Evolutionary conservation across 495 filamentous ascomycete genomes (phyloP).

Genomic region (Penicillium nucicola): DNA sequence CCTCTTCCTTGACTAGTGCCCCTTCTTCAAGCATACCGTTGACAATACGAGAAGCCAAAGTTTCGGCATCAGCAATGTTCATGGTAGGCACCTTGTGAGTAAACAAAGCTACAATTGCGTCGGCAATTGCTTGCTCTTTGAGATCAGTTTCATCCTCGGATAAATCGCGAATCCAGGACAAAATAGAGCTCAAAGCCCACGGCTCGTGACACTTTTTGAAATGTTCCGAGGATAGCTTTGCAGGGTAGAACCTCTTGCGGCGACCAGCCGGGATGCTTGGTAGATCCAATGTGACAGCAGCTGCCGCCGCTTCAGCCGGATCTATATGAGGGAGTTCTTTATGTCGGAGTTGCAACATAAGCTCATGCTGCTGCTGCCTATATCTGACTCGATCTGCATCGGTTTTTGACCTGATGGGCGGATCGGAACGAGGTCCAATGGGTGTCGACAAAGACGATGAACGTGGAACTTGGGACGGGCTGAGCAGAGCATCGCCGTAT

Average conservation of each 20-base stretch:
- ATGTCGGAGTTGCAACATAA: conserved; percentile 49
- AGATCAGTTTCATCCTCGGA: conserved; percentile 82
- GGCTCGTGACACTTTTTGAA: conserved; percentile 85
- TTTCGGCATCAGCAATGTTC: conserved; percentile 97
- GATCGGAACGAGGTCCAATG: conserved; percentile 73
- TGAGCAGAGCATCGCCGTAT: conserved; percentile 43
- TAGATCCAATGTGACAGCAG: conserved; percentile 60
- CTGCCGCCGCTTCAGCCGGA: conserved; percentile 39
- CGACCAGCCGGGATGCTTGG: conserved; percentile 67
- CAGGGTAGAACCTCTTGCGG: conserved; percentile 77
- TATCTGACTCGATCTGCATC: conserved; percentile 73
- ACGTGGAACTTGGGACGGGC: conserved; percentile 64
- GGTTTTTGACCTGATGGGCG: conserved; percentile 88
- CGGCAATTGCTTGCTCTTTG: conserved; percentile 73
- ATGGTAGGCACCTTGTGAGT: conserved; percentile 97
- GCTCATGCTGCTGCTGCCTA: conserved; percentile 56
- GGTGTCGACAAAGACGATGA: conserved; percentile 80
- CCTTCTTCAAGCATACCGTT: conserved; percentile 75
- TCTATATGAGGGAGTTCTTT: conserved; percentile 42
- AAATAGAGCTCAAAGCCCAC: conserved; percentile 89
- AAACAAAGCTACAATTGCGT: conserved; percentile 86
- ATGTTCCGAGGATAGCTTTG: conserved; percentile 80
- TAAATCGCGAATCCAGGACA: conserved; percentile 82
- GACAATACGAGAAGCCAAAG: conserved; percentile 74
- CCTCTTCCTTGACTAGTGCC: conserved; percentile 82